Conservation (phyloP, 2,329 filamentous ascomycete genomes). For the Hymenoscyphus fructigenus region DNA sequence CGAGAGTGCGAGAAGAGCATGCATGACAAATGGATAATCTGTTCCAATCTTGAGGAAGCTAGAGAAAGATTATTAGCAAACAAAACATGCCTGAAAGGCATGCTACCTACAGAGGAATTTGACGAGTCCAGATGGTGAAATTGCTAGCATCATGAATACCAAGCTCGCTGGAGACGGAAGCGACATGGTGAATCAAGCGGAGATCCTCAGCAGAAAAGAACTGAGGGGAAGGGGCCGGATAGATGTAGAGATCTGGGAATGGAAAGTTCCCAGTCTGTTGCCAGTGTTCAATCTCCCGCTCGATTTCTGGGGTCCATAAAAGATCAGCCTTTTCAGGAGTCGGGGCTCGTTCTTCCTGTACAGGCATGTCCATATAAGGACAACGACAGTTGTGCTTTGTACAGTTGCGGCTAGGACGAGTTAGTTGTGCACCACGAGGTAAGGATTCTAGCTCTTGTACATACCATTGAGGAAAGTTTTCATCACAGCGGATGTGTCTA, state of each 20-base stretch:
- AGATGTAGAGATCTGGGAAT: conserved; percentile 77
- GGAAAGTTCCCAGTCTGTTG: conserved; percentile 80
- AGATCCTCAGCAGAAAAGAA: conserved; percentile 75
- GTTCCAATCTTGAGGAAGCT: conserved; percentile 82
- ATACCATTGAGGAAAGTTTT: conserved; percentile 96
- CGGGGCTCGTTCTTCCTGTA: conserved; percentile 60
- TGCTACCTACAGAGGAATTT: conserved; percentile 79
- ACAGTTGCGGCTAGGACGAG: conserved; percentile 76
- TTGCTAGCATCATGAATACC: conserved; percentile 73
- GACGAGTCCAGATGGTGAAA: conserved; percentile 89
- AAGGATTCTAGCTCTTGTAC: conserved; percentile 30
- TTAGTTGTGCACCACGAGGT: conserved; percentile 25
- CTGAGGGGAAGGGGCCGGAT: conserved; percentile 70
- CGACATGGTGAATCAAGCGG: conserved; percentile 86
- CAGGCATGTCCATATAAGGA: conserved; percentile 89
- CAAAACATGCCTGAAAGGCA: conserved; percentile 8
- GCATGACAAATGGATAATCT: conserved; percentile 86
- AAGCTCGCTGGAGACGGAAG: conserved; percentile 81
- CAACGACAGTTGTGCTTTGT: conserved; percentile 98
- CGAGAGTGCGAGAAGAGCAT: conserved; percentile 88
- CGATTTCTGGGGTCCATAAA: conserved; percentile 83
- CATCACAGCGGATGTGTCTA: conserved; percentile 95
- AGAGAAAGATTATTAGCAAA: conserved; percentile 34
- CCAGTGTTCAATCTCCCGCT: conserved; percentile 80
- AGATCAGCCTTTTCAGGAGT: conserved; percentile 67